Percentiles rank a stretch among this genome's conserved stretches.
phyloP scores from a whole-genome alignment of 805 yeast species.

The Ogataea angusta region DNA sequence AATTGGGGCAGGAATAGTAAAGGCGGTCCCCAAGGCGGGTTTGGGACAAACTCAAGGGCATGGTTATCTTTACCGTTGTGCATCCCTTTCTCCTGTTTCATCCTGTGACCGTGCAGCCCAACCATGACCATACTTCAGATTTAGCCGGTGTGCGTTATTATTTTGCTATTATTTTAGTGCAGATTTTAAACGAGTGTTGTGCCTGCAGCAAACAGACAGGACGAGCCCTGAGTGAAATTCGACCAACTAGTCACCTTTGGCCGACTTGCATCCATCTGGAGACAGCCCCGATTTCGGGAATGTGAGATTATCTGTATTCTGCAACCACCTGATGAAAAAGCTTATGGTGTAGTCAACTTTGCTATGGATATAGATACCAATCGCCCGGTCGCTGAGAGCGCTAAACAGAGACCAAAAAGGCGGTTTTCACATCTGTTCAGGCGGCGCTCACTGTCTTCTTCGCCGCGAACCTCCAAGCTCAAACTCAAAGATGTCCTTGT shows the following conservation, averaged over 20 bases:
- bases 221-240: no score
- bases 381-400: neutral
- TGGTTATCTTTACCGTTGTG: no score
- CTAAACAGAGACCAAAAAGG: neutral
- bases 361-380: neutral
- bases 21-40: no score
- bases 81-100: no score
- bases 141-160: neutral
- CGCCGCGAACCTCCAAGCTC: neutral
- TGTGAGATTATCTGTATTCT: conserved; percentile 4
- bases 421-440: neutral
- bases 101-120: no score
- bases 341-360: neutral
- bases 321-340: conserved; percentile 1
- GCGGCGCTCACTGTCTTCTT: neutral
- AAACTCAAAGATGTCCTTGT: conserved; percentile 6
- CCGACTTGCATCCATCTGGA: no score
- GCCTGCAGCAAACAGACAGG: neutral
- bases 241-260: no score
- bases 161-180: neutral
- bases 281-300: no score
- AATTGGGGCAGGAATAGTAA: neutral
- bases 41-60: no score
- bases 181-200: neutral
- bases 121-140: neutral